Evolutionary conservation across 2,329 filamentous ascomycete genomes (phyloP).

Genomic region (Pseudonectria buxi): DNA sequence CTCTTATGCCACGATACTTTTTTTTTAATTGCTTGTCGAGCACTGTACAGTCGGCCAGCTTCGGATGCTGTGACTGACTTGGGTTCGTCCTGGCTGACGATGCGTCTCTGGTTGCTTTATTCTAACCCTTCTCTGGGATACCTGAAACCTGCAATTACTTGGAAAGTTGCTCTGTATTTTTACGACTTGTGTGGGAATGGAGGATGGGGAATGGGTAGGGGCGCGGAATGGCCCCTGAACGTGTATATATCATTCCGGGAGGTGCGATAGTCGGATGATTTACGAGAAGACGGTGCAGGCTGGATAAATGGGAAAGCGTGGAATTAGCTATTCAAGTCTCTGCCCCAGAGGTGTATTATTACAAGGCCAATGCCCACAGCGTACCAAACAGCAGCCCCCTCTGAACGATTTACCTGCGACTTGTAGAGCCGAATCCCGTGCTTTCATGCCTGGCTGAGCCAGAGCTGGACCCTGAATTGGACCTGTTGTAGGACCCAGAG

Average conservation of each 20-base stretch:
- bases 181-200: conserved; percentile 10
- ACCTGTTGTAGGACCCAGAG: conserved; percentile 24
- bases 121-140: conserved; percentile 18
- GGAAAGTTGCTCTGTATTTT: conserved; percentile 25
- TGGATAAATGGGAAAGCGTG: conserved; percentile 23
- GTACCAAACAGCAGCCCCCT: too few species aligned
- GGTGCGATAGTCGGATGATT: conserved; percentile 4
- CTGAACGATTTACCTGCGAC: conserved; percentile 37
- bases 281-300: conserved; percentile 13
- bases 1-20: conserved; percentile 18
- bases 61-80: conserved; percentile 8
- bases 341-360: conserved; percentile 1
- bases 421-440: conserved; percentile 68
- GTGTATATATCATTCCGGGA: conserved; percentile 21
- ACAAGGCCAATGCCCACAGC: background rate
- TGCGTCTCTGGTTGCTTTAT: background rate
- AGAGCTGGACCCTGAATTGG: conserved; percentile 31
- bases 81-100: conserved; percentile 1
- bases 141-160: conserved; percentile 16
- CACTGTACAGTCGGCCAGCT: conserved; percentile 9
- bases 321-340: conserved; percentile 11
- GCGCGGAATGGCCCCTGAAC: conserved; percentile 1
- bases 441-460: conserved; percentile 53
- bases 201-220: conserved; percentile 1
- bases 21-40: conserved; percentile 20